These are phyloP conservation scores for Vanrija sp. DNA, from an alignment of 1,284 basidiomycete genomes.

Conservation along the genomic window DNA sequence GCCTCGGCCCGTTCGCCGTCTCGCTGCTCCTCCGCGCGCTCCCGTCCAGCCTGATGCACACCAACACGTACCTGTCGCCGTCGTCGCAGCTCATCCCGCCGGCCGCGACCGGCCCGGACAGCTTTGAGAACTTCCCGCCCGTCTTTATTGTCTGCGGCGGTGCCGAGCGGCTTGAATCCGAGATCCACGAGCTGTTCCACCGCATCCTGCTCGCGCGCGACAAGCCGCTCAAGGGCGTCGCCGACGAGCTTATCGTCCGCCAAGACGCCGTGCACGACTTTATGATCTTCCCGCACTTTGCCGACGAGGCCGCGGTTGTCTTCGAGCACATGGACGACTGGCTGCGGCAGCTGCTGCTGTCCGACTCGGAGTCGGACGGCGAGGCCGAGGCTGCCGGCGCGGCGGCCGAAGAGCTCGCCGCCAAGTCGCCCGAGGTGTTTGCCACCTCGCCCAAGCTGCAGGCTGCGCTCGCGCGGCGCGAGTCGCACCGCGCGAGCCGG, in stretches of 20 bases:
- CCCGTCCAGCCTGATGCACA: slow-evolving; percentile 28
- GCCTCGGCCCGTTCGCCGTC: slow-evolving; percentile 42
- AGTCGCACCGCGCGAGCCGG: slow-evolving; percentile 2
- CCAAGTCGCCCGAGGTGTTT: slow-evolving; percentile 2
- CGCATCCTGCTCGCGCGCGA: slow-evolving; percentile 25
- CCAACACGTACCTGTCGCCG: slow-evolving; percentile 37
- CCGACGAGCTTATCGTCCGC: slow-evolving; percentile 23
- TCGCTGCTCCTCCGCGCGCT: slow-evolving; percentile 39
- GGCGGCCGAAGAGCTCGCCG: slow-evolving; percentile 1
- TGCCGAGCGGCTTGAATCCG: slow-evolving; percentile 37
- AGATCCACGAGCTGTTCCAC: slow-evolving; percentile 32
- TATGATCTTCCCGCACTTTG: slow-evolving; percentile 43
- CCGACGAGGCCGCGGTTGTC: slow-evolving; percentile 30
- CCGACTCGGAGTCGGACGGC: slow-evolving; percentile 7
- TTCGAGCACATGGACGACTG: slow-evolving; percentile 40
- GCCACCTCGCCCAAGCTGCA: background rate
- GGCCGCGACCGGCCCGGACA: slow-evolving; percentile 7
- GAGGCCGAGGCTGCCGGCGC: slow-evolving; percentile 1
- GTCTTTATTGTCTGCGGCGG: slow-evolving; percentile 40
- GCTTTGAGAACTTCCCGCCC: slow-evolving; percentile 36
- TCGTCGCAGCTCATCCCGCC: slow-evolving; percentile 30
- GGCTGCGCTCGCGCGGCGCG: slow-evolving; percentile 1
- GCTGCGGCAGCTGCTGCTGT: slow-evolving; percentile 29
- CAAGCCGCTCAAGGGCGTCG: background rate
- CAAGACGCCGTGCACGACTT: slow-evolving; percentile 44